Percentiles rank a stretch among this genome's conserved stretches.
Evolutionary conservation across 148 eudicot genomes (phyloP).

Genomic region (Chenopodium berlandieri): DNA sequence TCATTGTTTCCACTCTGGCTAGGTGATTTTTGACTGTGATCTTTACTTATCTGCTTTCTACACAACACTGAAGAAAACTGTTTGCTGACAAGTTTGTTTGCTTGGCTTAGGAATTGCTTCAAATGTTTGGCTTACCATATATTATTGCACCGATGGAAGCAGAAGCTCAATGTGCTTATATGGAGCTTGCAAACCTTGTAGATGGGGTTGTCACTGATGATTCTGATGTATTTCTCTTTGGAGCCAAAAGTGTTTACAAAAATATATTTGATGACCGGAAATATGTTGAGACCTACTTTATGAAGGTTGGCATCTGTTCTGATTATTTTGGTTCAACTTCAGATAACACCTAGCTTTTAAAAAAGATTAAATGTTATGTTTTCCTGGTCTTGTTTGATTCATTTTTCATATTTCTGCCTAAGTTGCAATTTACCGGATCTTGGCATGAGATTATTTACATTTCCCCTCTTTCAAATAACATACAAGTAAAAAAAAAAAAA

Average conservation of each 20-base stretch:
- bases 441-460: not conserved
- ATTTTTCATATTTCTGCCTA: not conserved
- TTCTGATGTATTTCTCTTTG: conserved; percentile 96
- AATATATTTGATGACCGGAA: conserved; percentile 98
- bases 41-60: not conserved
- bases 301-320: conserved; percentile 62
- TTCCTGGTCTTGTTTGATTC: not conserved
- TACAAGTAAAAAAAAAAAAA: not conserved
- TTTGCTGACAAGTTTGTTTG: conserved; percentile 12
- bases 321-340: not conserved
- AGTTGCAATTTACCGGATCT: not conserved
- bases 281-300: conserved; percentile 88
- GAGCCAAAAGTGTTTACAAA: conserved; percentile 87
- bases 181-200: conserved; percentile 92
- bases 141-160: conserved; percentile 99
- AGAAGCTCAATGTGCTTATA: conserved; percentile 98
- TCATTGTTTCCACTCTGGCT: not conserved
- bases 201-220: conserved; percentile 99
- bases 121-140: conserved; percentile 98
- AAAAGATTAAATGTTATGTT: not conserved
- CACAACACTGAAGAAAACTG: not conserved
- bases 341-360: not conserved
- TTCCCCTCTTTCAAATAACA: not conserved
- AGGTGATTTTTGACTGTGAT: not conserved
- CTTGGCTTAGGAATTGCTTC: conserved; percentile 81